These are phyloP conservation scores for Chalciporus sphaerocephalus DNA, from an alignment of 768 basidiomycete species.

Conservation along the genomic window DNA sequence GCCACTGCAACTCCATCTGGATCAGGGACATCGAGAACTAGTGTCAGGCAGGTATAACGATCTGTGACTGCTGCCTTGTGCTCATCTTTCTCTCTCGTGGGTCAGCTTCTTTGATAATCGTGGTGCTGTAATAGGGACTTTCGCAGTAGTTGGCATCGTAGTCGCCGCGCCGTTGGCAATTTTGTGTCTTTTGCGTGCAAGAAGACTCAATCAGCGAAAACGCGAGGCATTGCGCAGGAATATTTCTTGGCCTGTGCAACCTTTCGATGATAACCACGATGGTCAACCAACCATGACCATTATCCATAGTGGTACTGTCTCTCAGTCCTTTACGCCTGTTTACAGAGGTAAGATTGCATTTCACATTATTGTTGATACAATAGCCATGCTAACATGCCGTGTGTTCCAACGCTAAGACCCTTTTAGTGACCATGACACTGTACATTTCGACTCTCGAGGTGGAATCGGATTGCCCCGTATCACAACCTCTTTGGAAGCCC, in stretches of 20 bases:
- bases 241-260: conserved; percentile 32
- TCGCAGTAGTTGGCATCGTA: conserved; percentile 60
- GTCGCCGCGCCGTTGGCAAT: conserved; percentile 44
- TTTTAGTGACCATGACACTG: conserved; percentile 3
- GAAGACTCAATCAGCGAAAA: conserved; percentile 39
- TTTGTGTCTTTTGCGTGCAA: conserved; percentile 33
- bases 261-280: conserved; percentile 35
- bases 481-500: conserved; percentile 18
- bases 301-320: conserved; percentile 14
- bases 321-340: not conserved
- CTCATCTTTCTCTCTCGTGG: conserved; percentile 5
- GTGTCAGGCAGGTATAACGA: conserved; percentile 24
- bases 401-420: not conserved
- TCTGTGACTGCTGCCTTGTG: not conserved
- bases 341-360: conserved; percentile 1
- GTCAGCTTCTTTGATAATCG: conserved; percentile 61
- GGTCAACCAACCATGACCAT: conserved; percentile 24
- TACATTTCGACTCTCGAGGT: conserved; percentile 8
- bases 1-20: conserved; percentile 49
- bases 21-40: conserved; percentile 17
- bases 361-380: not conserved
- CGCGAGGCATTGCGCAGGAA: conserved; percentile 36
- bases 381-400: not conserved
- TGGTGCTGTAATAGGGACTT: conserved; percentile 70
- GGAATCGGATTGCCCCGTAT: conserved; percentile 17